Conservation (phyloP, 2,329 filamentous ascomycete genomes). For the Botrytis porri region DNA sequence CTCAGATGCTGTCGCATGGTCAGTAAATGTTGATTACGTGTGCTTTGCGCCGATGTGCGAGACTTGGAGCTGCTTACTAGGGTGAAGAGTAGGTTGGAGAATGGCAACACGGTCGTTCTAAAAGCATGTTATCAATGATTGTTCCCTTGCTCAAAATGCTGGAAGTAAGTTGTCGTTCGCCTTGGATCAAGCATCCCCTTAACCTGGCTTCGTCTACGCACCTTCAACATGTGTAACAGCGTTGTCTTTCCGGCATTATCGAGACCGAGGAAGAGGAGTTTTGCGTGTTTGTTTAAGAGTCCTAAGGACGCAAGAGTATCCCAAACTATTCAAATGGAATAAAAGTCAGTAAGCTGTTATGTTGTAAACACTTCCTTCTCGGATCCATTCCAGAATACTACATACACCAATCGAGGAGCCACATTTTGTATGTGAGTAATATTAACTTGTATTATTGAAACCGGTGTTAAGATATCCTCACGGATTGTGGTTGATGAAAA, state of each 20-base stretch:
- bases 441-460: slow-evolving; percentile 8
- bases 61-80: slow-evolving; percentile 54
- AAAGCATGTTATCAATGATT: slow-evolving; percentile 25
- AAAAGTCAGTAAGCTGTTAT: slow-evolving; percentile 36
- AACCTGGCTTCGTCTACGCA: slow-evolving; percentile 42
- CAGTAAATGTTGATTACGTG: slow-evolving; percentile 30
- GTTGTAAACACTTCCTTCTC: slow-evolving; percentile 15
- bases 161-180: slow-evolving; percentile 14
- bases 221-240: slow-evolving; percentile 92
- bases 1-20: slow-evolving; percentile 64
- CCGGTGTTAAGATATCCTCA: slow-evolving; percentile 6
- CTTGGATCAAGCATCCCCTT: not conserved
- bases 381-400: slow-evolving; percentile 28
- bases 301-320: slow-evolving; percentile 84
- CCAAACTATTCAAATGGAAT: slow-evolving; percentile 60
- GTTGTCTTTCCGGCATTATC: slow-evolving; percentile 96
- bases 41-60: slow-evolving; percentile 8
- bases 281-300: slow-evolving; percentile 92
- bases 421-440: slow-evolving; percentile 55
- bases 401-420: slow-evolving; percentile 95
- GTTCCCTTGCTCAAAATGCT: slow-evolving; percentile 8
- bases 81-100: slow-evolving; percentile 85
- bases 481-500: slow-evolving; percentile 14
- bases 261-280: slow-evolving; percentile 88
- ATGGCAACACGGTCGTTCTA: slow-evolving; percentile 92